Percentiles rank a stretch among this genome's conserved stretches.
phyloP scores from a whole-genome alignment of 2,329 filamentous ascomycete species.

The Colletotrichum sp. region DNA sequence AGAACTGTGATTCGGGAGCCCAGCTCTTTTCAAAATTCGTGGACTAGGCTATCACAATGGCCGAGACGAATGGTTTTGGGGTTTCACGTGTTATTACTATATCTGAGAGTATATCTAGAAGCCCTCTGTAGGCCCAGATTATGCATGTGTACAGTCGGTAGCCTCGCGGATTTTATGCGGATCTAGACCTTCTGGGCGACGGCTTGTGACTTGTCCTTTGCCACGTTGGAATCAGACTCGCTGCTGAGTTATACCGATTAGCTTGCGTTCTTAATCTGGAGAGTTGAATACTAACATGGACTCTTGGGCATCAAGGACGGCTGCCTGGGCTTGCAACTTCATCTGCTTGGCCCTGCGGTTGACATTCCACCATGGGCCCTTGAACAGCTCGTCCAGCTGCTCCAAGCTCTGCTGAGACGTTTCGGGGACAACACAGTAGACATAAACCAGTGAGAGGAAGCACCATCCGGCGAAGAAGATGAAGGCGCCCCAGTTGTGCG shows the following conservation, averaged over 20 bases:
- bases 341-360: not conserved
- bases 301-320: not conserved
- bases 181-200: not conserved
- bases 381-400: slow-evolving; percentile 35
- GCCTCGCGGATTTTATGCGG: not conserved
- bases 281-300: not conserved
- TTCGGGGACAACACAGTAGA: slow-evolving; percentile 44
- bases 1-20: not conserved
- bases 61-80: not conserved
- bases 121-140: not conserved
- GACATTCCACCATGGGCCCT: slow-evolving; percentile 26
- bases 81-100: not conserved
- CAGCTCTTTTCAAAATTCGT: not conserved
- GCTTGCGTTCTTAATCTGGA: rapidly evolving
- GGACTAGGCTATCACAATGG: not conserved
- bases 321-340: not conserved
- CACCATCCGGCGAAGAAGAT: slow-evolving; percentile 46
- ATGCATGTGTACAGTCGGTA: not conserved
- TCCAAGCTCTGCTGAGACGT: slow-evolving; percentile 36
- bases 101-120: not conserved
- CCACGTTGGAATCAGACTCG: not conserved
- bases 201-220: not conserved
- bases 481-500: slow-evolving; percentile 47
- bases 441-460: slow-evolving; percentile 38
- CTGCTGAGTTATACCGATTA: not conserved